A percentile compares a stretch with the other conserved stretches of the same genome.
Conservation (phyloP, 164 flowering plant species). For the Liriodendron chinense region DNA sequence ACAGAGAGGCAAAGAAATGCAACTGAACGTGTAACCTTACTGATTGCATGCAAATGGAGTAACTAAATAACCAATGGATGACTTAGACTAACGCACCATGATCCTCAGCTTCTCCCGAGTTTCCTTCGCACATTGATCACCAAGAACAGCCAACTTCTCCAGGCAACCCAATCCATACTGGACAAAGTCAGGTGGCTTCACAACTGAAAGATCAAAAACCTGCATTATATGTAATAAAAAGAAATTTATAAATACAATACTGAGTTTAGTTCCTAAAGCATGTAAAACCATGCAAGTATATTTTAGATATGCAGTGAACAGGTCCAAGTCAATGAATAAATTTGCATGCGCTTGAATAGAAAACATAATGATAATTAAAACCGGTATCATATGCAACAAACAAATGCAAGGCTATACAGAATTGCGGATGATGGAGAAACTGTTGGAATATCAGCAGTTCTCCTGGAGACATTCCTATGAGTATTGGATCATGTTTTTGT, state of each 20-base stretch:
- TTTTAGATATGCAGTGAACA: too few relatives aligned
- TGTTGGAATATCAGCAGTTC: too few relatives aligned
- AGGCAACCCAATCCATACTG: constrained; percentile 77
- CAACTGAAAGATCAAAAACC: constrained; percentile 81
- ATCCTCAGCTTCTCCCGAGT: constrained; percentile 71
- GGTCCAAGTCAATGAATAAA: too few relatives aligned
- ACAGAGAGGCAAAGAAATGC: background rate
- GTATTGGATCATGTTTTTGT: too few relatives aligned
- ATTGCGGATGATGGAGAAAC: background rate
- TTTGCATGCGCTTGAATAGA: too few relatives aligned
- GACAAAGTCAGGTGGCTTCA: constrained; percentile 84
- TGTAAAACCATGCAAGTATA: too few relatives aligned
- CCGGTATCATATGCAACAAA: background rate
- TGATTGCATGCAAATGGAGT: background rate
- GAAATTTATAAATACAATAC: background rate
- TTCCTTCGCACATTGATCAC: constrained; percentile 78
- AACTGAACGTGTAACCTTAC: background rate
- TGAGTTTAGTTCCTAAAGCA: background rate
- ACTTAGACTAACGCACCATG: constrained; percentile 51
- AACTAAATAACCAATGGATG: background rate
- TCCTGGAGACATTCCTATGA: too few relatives aligned
- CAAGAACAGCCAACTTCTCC: constrained; percentile 64
- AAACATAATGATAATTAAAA: too few relatives aligned
- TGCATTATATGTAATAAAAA: constrained; percentile 27
- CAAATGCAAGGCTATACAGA: background rate